Conservation (phyloP, 305 asterid genomes). For the Coffea humblotiana region DNA sequence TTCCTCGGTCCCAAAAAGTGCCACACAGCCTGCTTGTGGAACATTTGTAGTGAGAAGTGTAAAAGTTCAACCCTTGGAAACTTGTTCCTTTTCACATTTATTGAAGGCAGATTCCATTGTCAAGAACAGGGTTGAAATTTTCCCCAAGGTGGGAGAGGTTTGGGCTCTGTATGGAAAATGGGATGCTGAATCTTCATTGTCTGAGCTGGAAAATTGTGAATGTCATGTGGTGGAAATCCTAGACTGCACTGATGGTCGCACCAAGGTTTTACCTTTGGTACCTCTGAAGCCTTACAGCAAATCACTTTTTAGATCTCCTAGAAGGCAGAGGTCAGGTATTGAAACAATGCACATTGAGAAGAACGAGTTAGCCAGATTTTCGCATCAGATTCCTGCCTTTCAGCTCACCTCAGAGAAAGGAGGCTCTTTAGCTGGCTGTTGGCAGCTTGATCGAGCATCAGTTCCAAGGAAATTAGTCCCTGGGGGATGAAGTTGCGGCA, state of each 20-base stretch:
- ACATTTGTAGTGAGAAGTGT: constrained; percentile 11
- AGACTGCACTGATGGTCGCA: background rate
- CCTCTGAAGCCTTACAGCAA: constrained; percentile 13
- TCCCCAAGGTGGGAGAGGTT: constrained; percentile 30
- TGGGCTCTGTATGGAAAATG: constrained; percentile 32
- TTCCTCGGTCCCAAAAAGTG: constrained; percentile 1
- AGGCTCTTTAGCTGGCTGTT: constrained; percentile 19
- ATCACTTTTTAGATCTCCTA: constrained; percentile 23
- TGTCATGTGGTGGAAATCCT: constrained; percentile 27
- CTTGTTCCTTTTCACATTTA: constrained; percentile 28
- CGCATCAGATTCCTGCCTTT: constrained; percentile 28
- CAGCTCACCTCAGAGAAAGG: constrained; percentile 13
- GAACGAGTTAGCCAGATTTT: constrained; percentile 24
- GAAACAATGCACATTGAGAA: constrained; percentile 12
- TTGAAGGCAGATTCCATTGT: constrained; percentile 11
- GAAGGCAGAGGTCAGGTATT: constrained; percentile 11
- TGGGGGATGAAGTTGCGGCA: background rate
- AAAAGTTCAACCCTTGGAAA: background rate
- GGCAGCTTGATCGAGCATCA: constrained; percentile 32
- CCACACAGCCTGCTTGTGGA: constrained; percentile 23
- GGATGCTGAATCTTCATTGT: constrained; percentile 8
- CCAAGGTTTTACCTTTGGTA: constrained; percentile 22
- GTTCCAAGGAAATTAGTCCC: constrained; percentile 12
- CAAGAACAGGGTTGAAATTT: constrained; percentile 13
- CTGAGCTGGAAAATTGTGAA: constrained; percentile 19